Percentiles rank a stretch among this genome's conserved stretches.
Conservation (phyloP, 345 rosid genomes). For the Arabidopsis arenosa region DNA sequence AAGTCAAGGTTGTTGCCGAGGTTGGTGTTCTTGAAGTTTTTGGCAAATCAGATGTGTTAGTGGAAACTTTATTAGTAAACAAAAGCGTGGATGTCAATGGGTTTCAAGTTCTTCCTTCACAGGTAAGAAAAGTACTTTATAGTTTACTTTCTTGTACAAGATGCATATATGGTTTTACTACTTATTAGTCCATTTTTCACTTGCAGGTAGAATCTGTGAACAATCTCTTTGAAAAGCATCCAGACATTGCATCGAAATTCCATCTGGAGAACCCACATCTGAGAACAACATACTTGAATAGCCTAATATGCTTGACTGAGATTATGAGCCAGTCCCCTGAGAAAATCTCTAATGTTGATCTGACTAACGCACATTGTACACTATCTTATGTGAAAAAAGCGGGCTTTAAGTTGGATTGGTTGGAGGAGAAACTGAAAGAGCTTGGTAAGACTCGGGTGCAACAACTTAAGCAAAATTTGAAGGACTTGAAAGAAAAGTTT, state of each 20-base stretch:
- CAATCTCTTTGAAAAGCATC: not conserved
- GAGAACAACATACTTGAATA: not conserved
- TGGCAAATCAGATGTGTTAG: too few relatives aligned
- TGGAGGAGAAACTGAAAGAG: not conserved
- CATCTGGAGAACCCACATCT: not conserved
- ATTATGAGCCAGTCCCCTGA: not conserved
- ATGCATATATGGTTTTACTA: not conserved
- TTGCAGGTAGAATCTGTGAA: not conserved
- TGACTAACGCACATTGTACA: not conserved
- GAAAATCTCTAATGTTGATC: not conserved
- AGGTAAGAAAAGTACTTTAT: too few relatives aligned
- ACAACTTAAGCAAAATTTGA: not conserved
- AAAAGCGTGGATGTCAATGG: too few relatives aligned
- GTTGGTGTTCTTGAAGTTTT: too few relatives aligned
- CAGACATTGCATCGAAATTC: not conserved
- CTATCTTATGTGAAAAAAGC: not conserved
- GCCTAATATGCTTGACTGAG: not conserved
- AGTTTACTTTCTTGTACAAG: not conserved
- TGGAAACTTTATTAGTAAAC: too few relatives aligned
- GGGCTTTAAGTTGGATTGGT: not conserved
- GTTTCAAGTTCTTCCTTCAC: too few relatives aligned
- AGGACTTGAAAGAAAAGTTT: not conserved
- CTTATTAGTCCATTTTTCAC: not conserved
- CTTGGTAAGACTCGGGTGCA: not conserved
- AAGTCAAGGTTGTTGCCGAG: too few relatives aligned